Evolutionary conservation across 495 filamentous ascomycete species (phyloP), one percentile per base, ranked within the genome.

Genomic region (Staphylotrichum tortipilum): DNA sequence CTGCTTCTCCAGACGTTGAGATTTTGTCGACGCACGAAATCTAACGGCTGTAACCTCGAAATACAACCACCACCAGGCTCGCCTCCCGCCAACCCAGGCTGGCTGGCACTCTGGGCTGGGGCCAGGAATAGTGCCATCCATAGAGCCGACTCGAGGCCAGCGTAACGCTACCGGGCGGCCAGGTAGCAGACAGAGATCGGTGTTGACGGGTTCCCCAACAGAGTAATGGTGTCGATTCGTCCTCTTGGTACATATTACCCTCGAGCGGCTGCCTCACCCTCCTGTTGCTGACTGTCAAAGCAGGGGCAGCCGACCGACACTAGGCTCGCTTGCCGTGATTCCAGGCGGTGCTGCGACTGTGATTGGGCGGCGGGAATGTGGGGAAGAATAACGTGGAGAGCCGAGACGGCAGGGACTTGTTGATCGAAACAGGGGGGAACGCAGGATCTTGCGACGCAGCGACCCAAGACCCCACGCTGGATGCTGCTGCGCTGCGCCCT

Each of bases 271-370:
- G n/a, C n/a, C 6, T 10, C 23, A 36, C 17, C 26, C 26, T 28
- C 26, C 26, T 28, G 26, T 2, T 28, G 26, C 26, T 5, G 26
- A 28, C 6, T 28, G 26, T 28, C 26, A 28, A 28, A 41, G 43
- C 35, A 47, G 51, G 48, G 48, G 48, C 14, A 40, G 33, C 39
- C 47, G 38, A 34, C 22, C 33, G 24, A 48, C 52, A 46, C 45
- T 54, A 56, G 60, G 60, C 57, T 60, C 55, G 50, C 47, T 60
- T 57, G 62, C 62, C 62, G 62, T 57, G 29, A 36, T 63, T 57
- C 62, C 60, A 58, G 47, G 39, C 38, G 30, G 37, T 24, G 4
- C 39, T 55, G 57, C 57, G 29, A 11, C 26, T 53, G 50, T 55
- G 46, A 52, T 61, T 65, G 62, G 62, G 9, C 35, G 37, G 24